Conservation (phyloP, 2,329 filamentous ascomycete species). For the Ascochyta rabiei region DNA sequence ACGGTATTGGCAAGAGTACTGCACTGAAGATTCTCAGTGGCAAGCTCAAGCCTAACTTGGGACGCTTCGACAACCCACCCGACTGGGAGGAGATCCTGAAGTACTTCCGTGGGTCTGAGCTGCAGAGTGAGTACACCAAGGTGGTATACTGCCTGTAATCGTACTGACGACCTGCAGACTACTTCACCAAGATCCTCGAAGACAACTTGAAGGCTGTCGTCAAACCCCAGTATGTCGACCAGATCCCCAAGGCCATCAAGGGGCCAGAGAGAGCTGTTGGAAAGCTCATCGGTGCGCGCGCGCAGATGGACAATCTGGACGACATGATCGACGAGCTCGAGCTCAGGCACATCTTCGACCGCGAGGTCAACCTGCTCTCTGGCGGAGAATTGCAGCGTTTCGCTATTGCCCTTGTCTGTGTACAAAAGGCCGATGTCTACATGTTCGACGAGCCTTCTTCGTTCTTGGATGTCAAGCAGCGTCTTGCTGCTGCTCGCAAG, state of each 20-base stretch:
- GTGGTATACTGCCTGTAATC: background rate
- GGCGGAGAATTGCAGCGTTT: slow-evolving; percentile 99
- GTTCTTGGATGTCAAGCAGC: slow-evolving; percentile 98
- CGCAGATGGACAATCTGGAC: slow-evolving; percentile 78
- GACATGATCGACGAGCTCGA: slow-evolving; percentile 85
- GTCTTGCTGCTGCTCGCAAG: slow-evolving; percentile 87
- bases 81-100: slow-evolving; percentile 99
- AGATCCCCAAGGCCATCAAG: slow-evolving; percentile 92
- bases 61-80: slow-evolving; percentile 91
- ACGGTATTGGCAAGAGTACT: slow-evolving; percentile 99
- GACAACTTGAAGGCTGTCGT: slow-evolving; percentile 97
- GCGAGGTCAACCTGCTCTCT: slow-evolving; percentile 87
- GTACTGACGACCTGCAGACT: slow-evolving; percentile 65
- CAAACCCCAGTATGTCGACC: slow-evolving; percentile 99
- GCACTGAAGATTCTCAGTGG: slow-evolving; percentile 97
- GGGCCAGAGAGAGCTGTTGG: slow-evolving; percentile 80
- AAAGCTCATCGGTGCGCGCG: slow-evolving; percentile 75
- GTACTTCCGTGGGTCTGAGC: slow-evolving; percentile 95
- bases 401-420: slow-evolving; percentile 92
- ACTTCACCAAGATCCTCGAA: slow-evolving; percentile 97
- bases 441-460: slow-evolving; percentile 99
- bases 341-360: slow-evolving; percentile 85
- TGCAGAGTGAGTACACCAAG: slow-evolving; percentile 75
- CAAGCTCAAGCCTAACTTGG: slow-evolving; percentile 97
- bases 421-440: slow-evolving; percentile 92